Evolutionary conservation across 192 early-diverging fungal species (phyloP).

Genomic region (Diversispora epigaea): DNA sequence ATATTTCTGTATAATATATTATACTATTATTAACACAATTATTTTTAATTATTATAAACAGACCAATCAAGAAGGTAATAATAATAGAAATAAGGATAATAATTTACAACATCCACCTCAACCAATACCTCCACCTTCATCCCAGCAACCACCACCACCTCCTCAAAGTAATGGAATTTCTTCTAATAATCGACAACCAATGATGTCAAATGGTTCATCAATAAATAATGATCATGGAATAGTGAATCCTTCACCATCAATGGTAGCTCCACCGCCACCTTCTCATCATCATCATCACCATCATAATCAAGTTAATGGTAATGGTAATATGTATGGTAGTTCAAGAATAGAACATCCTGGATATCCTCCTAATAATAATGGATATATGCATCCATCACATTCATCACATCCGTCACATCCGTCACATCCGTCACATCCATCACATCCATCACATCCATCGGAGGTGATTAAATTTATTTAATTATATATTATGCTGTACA

Average conservation of each 20-base stretch:
- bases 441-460: conserved; percentile 1
- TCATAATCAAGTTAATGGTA: conserved; percentile 14
- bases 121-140: no score
- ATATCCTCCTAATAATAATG: conserved; percentile 2
- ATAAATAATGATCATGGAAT: conserved; percentile 29
- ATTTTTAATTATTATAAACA: background rate
- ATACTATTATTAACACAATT: background rate
- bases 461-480: background rate
- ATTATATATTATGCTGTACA: no score
- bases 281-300: background rate
- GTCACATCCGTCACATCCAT: background rate
- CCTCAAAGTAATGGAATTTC: background rate
- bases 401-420: background rate
- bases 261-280: no score
- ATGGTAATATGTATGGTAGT: background rate
- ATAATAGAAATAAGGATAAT: background rate
- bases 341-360: conserved; percentile 7
- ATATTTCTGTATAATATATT: background rate
- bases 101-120: background rate
- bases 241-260: background rate
- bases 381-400: conserved; percentile 7
- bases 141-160: background rate
- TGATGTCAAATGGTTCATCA: background rate
- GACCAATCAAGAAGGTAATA: no score
- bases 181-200: background rate